Conservation (phyloP, 1,284 basidiomycete genomes). For the Trametes polyzona region DNA sequence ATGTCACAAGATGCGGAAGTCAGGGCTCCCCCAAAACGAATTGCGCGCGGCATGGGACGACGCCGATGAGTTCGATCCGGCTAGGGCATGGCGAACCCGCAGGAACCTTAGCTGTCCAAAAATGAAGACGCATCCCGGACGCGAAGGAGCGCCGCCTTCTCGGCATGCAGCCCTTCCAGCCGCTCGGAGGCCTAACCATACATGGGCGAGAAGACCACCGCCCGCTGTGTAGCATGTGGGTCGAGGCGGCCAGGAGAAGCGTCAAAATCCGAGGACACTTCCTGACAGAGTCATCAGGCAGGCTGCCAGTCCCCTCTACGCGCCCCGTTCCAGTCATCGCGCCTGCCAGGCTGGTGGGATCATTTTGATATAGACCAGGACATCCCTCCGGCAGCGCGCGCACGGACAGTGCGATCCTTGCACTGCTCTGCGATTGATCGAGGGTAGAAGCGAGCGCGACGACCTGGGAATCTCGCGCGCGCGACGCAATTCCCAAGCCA, state of each 20-base stretch:
- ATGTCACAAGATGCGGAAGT: slow-evolving; percentile 10
- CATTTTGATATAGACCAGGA: not conserved
- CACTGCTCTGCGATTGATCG: not conserved
- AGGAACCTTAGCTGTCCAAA: slow-evolving; percentile 6
- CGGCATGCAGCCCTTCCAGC: slow-evolving; percentile 8
- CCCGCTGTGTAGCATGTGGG: slow-evolving; percentile 1
- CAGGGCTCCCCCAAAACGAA: not conserved
- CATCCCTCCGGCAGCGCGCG: not conserved
- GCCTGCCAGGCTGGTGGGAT: slow-evolving; percentile 9
- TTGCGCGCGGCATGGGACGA: slow-evolving; percentile 7
- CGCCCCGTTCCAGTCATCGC: slow-evolving; percentile 4
- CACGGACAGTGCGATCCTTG: not conserved
- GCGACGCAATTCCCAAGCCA: not conserved
- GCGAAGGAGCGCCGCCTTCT: slow-evolving; percentile 6
- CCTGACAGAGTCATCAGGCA: slow-evolving; percentile 18
- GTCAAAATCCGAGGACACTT: not conserved
- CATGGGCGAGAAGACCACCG: not conserved
- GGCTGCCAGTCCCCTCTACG: not conserved
- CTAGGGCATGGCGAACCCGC: not conserved
- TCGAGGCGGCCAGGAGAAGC: not conserved
- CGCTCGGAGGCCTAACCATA: slow-evolving; percentile 7
- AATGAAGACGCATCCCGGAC: slow-evolving; percentile 8
- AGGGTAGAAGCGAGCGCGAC: not conserved
- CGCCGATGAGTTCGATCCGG: slow-evolving; percentile 10
- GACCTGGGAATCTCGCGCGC: not conserved